Base-by-base conservation (phyloP, 768 basidiomycete species). In the Pulveroboletus sp. region DNA sequence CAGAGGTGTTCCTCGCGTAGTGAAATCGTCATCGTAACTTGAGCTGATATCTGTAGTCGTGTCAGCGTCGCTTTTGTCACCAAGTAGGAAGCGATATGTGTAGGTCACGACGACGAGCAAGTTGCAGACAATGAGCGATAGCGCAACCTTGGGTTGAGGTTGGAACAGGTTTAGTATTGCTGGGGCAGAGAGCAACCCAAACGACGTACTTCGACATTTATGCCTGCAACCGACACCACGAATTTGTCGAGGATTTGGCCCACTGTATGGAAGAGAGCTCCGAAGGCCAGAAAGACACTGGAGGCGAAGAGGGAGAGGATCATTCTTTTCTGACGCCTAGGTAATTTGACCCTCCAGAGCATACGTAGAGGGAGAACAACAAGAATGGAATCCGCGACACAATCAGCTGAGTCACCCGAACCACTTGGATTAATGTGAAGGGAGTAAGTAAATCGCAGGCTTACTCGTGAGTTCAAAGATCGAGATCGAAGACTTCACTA, bases 221-320 rank as follows among this genome's bases (percentile, higher is more conserved):
- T 45, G 24, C 56, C 54, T 31, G 48, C 41, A 13, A 49, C 25
- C 27, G 42, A 43, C 6, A 57, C 20, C 16, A 36, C 3, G 6
- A 31, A 32, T n/a, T 53, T 29, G 24, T 49, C 10, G 12, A 57
- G 36, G 7, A 58, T 33, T 9, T 54, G 60, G 12, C 48, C 52
- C 11, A 53, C 23, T 2, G 46, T 45, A 17, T 55, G 55, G 32
- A 58, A 55, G 10, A 62, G 45, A 7, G 58, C 44, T 19, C 35
- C 55, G 5, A 60, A 19, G 8, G 56, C 51, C 1, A 63, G 32
- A 17, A 56, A 12, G 24, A 58, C 27, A 20, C 61, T 52, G 11
- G 59, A 63, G 27, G 58, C 47, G 16, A 63, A 56, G 19, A 53
- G 42, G n/a, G 24, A 48, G 29, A 63, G 54, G 23, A 63, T 61